Base-by-base conservation (phyloP, 2,329 filamentous ascomycete genomes). In the Juglanconis sp. region DNA sequence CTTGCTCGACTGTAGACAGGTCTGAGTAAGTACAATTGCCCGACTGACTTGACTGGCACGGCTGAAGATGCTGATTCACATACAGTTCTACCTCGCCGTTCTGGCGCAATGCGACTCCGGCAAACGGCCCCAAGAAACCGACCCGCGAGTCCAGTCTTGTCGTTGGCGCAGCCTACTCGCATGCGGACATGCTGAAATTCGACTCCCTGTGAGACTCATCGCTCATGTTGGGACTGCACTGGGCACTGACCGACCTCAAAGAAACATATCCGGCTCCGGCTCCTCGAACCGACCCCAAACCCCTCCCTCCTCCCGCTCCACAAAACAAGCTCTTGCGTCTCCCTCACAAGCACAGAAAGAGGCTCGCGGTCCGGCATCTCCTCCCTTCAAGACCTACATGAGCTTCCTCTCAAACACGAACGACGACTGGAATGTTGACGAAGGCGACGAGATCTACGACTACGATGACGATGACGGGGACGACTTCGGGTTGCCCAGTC, bases 161-260 rank as follows among this genome's bases (percentile, higher is more conserved):
- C 40, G 90, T 98, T 62, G 95, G 95, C 67, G 95, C 95, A 59
- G 89, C 93, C 50, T 99, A 99, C 73, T 98, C 95, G 13, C 95
- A 99, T 75, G 91, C 94, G 34, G 93, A 98, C 76, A 91, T 96
- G 71, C 82, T 97, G 68, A 96, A 94, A 75, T 89, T 94, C 70
- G 91, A 92, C 70, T 85, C 87, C 34, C 69, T 94, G 91, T 95
- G 83, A 66, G 83, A 74, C 36, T 24, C n/a, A 4, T 47, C 42
- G n/a, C 5, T 42, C 49, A 30, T 51, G 5, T 32, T 24, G 11
- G 38, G 5, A 30, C n/a, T 47, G 7, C 35, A 32, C 36, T 36
- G 31, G 56, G 57, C 65, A 69, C 57, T 73, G 55, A 64, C 60
- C 38, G 35, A 32, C 30, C 9, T 42, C 63, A 61, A 38, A 71